Percentiles rank a stretch among this genome's conserved stretches.
These are phyloP conservation scores for Eurotiales sp. DNA, from an alignment of 2,329 filamentous ascomycete species.

Conservation along the genomic window DNA sequence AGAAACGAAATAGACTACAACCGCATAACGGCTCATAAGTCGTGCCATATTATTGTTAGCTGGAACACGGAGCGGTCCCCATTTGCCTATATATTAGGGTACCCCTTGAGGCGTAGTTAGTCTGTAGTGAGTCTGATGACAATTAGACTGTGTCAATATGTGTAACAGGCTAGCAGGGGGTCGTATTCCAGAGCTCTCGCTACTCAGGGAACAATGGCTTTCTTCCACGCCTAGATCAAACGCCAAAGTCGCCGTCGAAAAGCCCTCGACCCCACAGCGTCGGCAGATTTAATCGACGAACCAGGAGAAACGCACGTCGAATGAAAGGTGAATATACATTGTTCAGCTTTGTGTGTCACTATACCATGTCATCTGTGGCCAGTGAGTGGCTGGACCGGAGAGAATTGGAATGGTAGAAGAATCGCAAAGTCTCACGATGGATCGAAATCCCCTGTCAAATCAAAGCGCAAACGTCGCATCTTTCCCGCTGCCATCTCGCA, in stretches of 20 bases:
- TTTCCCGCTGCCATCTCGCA: not conserved
- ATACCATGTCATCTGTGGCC: not conserved
- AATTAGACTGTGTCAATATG: not conserved
- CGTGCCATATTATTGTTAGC: conserved; percentile 3
- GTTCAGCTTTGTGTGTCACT: no score
- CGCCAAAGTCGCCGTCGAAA: not conserved
- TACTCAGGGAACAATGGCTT: no score
- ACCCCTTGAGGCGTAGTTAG: conserved; percentile 5
- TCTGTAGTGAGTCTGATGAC: not conserved
- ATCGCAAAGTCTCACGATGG: not conserved
- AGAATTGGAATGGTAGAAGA: not conserved
- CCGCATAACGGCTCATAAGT: no score
- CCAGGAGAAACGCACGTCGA: not conserved
- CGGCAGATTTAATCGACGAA: not conserved
- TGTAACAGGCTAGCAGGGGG: conserved; percentile 14
- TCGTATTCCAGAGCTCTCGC: no score
- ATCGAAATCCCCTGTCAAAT: not conserved
- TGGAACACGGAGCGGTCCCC: conserved; percentile 3
- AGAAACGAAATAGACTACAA: conserved; percentile 7
- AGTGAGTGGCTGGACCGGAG: not conserved
- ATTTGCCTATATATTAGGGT: not conserved
- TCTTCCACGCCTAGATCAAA: not conserved
- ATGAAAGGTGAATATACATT: not conserved
- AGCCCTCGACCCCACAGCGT: not conserved
- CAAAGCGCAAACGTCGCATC: conserved; percentile 7